Evolutionary conservation across 2,329 filamentous ascomycete species (phyloP), one percentile per base, ranked within the genome.

Genomic region (Zasmidium angulare): DNA sequence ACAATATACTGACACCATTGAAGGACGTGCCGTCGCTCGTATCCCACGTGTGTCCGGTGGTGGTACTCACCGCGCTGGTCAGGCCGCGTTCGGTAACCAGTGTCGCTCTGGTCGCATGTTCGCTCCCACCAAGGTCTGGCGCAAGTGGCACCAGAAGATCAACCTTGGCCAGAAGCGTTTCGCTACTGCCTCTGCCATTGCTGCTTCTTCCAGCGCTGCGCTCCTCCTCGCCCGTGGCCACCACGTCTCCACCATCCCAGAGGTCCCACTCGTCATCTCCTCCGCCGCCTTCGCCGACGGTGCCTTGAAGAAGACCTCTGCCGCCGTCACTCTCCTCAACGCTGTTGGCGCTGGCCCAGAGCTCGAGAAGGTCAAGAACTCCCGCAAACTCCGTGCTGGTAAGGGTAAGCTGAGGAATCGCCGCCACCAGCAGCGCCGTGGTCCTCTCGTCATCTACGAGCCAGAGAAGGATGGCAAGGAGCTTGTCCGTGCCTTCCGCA

Each of bases 81-180:
- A 99, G 86, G 95, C 95, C 81, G 95, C 95, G 74, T 99, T 98
- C 82, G 95, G 95, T 91, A 99, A 99, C 90, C 92, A 93, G 92
- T 99, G 95, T 86, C 93, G 95, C 81, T 96, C 93, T 79, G 95
- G 96, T 86, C 95, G 95, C 84, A 99, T 99, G 95, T 99, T 99
- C 84, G 95, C 95, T 73, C 95, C 95, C 72, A 99, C 95, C 83
- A 99, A 99, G 89, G 90, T 96, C 84, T 99, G 95, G 96, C 88
- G 95, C 81, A 97, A 96, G 86, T 99, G 95, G 96, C 95, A 99
- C 87, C 87, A 97, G 86, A 98, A 98, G 92, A 87, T 99, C 88
- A 96, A 96, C 87, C 87, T 96, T 82, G 90, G 90, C 81, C 95
- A 99, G 88, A 96, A 95, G 91, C 95, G 95, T 76, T 99, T 97